Base-by-base conservation (phyloP, 345 rosid species). In the Eutrema japonicum region DNA sequence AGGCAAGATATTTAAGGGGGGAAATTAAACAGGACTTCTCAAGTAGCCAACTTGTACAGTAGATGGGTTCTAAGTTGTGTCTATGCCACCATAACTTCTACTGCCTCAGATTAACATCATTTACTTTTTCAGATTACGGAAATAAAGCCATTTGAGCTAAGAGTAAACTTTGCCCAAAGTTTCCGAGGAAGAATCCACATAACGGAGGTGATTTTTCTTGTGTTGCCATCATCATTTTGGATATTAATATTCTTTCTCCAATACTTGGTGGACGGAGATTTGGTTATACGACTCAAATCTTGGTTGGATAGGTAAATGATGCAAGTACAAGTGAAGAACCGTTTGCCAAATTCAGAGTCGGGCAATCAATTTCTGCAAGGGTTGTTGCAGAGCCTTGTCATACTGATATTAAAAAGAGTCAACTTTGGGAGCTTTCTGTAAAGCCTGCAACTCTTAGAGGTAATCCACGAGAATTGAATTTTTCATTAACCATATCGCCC, bases 371-470 rank as follows among this genome's bases (percentile, higher is more conserved):
- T 74, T 75, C 87, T 60, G 96, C 97, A 36, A 83, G 88, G 80
- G 83, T 95, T 73, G 56, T 95, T 59, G 88, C 84, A 33, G 86
- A 85, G 83, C 72, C 87, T 49, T 50, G 72, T 50, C 84, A 75
- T 78, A 74, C 85, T 54, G 84, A 81, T 72, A 81, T 42, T 43
- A 82, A 82, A 77, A 86, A 78, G 76, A 80, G 79, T 73, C 61
- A 73, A 68, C 84, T 74, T 14, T 92, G 99, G 97, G 97, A 95
- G 83, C 83, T 95, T 54, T 88, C 97, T 66, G 71, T 84, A 71
- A 95, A 88, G 85, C 88, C 95, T 38, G 37, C 83, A 66, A 48
- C 67, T 37, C 85, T 95, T 66, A 45, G 80, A 76, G 97, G 99
- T 95, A 81, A 73, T 68, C 33, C 46, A 41, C 49, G 53, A 65